A percentile compares a stretch with the other conserved stretches of the same genome.
phyloP scores from a whole-genome alignment of 176 grass and related monocot genomes.

The Alopecurus myosuroides region DNA sequence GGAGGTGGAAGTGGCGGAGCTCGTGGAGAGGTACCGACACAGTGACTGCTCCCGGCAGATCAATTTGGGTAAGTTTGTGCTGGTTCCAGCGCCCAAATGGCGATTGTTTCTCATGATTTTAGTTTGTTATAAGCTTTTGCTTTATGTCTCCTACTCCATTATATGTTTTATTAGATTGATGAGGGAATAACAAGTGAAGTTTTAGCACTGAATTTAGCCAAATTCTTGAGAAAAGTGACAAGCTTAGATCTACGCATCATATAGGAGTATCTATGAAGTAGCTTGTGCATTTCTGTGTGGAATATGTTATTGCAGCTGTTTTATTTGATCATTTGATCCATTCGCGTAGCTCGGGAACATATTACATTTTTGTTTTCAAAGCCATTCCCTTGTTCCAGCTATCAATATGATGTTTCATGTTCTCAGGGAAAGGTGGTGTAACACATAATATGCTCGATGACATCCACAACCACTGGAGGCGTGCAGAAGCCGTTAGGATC shows the following conservation, averaged over 20 bases:
- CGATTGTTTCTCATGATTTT: not conserved
- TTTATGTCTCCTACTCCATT: not conserved
- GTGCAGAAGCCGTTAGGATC: conserved; percentile 67
- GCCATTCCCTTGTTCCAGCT: not conserved
- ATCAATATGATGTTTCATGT: not conserved
- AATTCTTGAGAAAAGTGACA: not conserved
- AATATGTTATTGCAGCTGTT: not conserved
- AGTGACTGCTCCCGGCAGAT: conserved; percentile 66
- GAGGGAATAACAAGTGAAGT: not conserved
- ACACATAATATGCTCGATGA: conserved; percentile 82
- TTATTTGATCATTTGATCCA: not conserved
- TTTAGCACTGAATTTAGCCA: not conserved
- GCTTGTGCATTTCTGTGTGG: not conserved
- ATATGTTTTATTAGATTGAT: not conserved
- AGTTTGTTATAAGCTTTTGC: not conserved
- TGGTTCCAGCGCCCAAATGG: not conserved
- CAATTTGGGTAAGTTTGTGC: conserved; percentile 41
- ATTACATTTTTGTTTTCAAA: not conserved
- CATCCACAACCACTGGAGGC: conserved; percentile 76
- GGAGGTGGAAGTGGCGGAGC: conserved; percentile 39
- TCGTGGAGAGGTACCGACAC: conserved; percentile 57
- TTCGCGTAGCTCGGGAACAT: not conserved
- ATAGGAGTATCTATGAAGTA: not conserved
- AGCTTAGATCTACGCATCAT: not conserved
- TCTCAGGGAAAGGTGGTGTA: conserved; percentile 59